Evolutionary conservation across 2,329 filamentous ascomycete genomes (phyloP), one percentile per base, ranked within the genome.

Genomic region (Verticillium isaacii): DNA sequence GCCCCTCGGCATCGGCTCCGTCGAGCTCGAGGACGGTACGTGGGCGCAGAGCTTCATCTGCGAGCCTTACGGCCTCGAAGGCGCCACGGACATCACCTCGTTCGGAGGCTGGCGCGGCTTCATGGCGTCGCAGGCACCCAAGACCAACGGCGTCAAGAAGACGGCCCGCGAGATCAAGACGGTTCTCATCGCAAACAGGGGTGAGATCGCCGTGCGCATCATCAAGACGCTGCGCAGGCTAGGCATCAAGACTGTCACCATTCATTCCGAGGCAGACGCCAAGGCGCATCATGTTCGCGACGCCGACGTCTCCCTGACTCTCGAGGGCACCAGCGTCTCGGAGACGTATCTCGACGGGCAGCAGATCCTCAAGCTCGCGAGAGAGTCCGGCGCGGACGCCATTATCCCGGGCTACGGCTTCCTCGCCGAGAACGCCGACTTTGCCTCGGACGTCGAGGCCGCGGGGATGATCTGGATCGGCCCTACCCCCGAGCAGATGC

Each of bases 131-230:
- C 23, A 60, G 15, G 15, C n/a, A 12, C 34, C 6, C 60, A 61
- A 8, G 56, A 41, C 1, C 34, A 34, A 6, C 8, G 19, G 4
- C 11, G 8, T 7, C 1, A 25, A 59, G 12, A 11, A 32, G 15
- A 23, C 9, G 19, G 36, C 52, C 3, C 37, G 4, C 3, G 45
- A 50, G n/a, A 68, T 75, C 15, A 70, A 67, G 5, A 70, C 63
- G 12, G 67, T 76, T n/a, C 78, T 92, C 0, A 89, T 92, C 66
- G 89, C 89, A 11, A 93, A 92, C 69, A 81, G 90, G 66, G 90
- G 89, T 64, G 89, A 92, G 69, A 92, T 92, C 66, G 90, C 90
- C 25, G 77, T 91, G 73, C 85, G 90, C 61, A 89, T 92, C 45
- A 85, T 88, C 64, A 79, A 82, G 56, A 91, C 89, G 19, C 85